phyloP scores from a whole-genome alignment of 805 yeast genomes.

The Pichia cephalocereana region DNA sequence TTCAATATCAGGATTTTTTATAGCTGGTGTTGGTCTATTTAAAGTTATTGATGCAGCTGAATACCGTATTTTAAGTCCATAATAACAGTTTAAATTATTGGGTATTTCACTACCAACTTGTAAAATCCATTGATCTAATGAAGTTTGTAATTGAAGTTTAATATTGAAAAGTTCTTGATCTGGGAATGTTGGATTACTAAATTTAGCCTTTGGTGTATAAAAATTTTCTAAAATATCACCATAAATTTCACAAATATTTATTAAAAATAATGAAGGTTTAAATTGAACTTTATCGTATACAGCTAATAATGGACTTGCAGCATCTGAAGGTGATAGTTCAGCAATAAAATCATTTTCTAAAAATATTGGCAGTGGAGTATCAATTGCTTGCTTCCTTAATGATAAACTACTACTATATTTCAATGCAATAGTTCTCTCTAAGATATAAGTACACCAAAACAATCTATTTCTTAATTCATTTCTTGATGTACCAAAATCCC shows the following conservation, averaged over 20 bases:
- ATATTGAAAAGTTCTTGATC: slow-evolving; percentile 8
- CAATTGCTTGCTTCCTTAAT: slow-evolving; percentile 19
- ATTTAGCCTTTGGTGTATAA: slow-evolving; percentile 14
- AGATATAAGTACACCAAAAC: slow-evolving; percentile 19
- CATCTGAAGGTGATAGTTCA: neutral
- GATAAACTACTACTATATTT: slow-evolving; percentile 20
- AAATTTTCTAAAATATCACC: slow-evolving; percentile 19
- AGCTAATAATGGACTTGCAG: neutral
- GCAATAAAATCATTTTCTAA: slow-evolving; percentile 12
- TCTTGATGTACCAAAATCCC: slow-evolving; percentile 18
- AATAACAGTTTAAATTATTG: slow-evolving; percentile 8
- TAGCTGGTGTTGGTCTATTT: slow-evolving; percentile 18
- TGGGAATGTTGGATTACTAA: neutral
- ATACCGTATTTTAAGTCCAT: slow-evolving; percentile 15
- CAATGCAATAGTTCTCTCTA: slow-evolving; percentile 21
- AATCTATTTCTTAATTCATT: slow-evolving; percentile 19
- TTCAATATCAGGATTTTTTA: slow-evolving; percentile 12
- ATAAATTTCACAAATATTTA: slow-evolving; percentile 14
- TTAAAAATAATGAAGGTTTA: slow-evolving; percentile 14
- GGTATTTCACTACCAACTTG: slow-evolving; percentile 15
- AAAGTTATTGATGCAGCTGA: slow-evolving; percentile 14
- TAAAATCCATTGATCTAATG: slow-evolving; percentile 14
- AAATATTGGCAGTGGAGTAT: slow-evolving; percentile 18
- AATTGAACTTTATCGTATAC: slow-evolving; percentile 13
- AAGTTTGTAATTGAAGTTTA: slow-evolving; percentile 8